Percentiles rank a stretch among this genome's conserved stretches.
phyloP scores from a whole-genome alignment of 345 rosid species.

The Gossypium rotundifolium region DNA sequence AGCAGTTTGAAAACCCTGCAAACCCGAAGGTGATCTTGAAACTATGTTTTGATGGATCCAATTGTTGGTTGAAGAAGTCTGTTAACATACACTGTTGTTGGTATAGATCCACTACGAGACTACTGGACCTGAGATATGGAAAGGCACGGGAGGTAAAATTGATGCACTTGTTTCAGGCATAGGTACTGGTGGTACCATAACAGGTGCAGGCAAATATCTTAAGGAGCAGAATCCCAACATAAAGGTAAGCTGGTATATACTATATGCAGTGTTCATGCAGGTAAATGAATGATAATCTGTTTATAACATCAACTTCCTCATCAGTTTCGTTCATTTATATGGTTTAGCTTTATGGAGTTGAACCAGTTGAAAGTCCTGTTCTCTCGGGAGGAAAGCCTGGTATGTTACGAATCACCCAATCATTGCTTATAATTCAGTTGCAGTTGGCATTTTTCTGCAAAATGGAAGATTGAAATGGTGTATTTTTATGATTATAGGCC shows the following conservation, averaged over 20 bases:
- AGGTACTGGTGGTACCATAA: conserved; percentile 92
- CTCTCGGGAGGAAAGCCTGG: conserved; percentile 90
- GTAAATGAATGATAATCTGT: neutral
- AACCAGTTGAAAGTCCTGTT: conserved; percentile 78
- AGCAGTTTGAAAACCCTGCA: conserved; percentile 87
- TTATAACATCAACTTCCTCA: conserved; percentile 11
- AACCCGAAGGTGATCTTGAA: conserved; percentile 66
- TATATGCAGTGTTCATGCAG: neutral
- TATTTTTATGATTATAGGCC: too few species aligned
- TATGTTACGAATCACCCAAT: conserved; percentile 20
- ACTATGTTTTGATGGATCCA: neutral
- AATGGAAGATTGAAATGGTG: neutral
- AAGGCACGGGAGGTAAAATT: conserved; percentile 69
- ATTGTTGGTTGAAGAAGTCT: conserved; percentile 1
- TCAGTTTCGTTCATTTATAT: conserved; percentile 9
- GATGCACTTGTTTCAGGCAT: conserved; percentile 89
- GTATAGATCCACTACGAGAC: conserved; percentile 79
- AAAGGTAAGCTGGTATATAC: conserved; percentile 40
- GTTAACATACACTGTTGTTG: neutral
- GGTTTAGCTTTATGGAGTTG: conserved; percentile 66
- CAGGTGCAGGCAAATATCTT: conserved; percentile 81
- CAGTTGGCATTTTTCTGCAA: neutral
- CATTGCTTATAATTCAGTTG: neutral
- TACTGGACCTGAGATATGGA: conserved; percentile 95
- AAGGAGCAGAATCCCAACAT: conserved; percentile 70